Percentiles rank a stretch among this genome's conserved stretches.
Conservation (phyloP, 129 eudicot species). For the Tagetes erecta region DNA sequence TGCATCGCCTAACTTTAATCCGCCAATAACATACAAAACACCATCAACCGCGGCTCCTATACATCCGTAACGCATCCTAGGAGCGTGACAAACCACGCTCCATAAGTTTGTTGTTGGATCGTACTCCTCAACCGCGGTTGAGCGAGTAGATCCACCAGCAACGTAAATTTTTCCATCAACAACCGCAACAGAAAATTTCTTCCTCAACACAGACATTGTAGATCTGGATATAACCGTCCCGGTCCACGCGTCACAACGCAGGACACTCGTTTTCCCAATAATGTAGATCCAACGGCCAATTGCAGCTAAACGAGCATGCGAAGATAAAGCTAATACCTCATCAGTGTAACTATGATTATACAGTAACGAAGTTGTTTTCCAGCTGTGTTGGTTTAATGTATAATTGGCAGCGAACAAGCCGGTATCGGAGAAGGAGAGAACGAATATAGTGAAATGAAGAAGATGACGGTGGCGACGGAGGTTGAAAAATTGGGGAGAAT, state of each 20-base stretch:
- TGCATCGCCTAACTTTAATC: slow-evolving; percentile 51
- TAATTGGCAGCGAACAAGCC: slow-evolving; percentile 38
- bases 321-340: slow-evolving; percentile 10
- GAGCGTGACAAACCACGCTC: slow-evolving; percentile 68
- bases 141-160: slow-evolving; percentile 66
- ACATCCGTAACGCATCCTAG: slow-evolving; percentile 79
- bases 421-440: slow-evolving; percentile 49
- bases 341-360: slow-evolving; percentile 5
- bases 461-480: slow-evolving; percentile 63
- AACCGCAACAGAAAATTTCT: slow-evolving; percentile 69
- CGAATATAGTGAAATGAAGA: slow-evolving; percentile 56
- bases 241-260: slow-evolving; percentile 74
- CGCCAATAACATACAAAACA: slow-evolving; percentile 72
- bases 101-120: slow-evolving; percentile 55
- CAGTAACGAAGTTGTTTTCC: slow-evolving; percentile 41
- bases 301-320: slow-evolving; percentile 55
- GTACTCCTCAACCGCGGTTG: slow-evolving; percentile 72
- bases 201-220: slow-evolving; percentile 55
- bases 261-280: slow-evolving; percentile 53
- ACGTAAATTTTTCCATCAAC: slow-evolving; percentile 59
- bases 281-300: slow-evolving; percentile 59
- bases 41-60: slow-evolving; percentile 68
- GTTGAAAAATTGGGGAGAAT: slow-evolving; percentile 47
- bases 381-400: slow-evolving; percentile 1
- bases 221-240: slow-evolving; percentile 40